A percentile compares a stretch with the other conserved stretches of the same genome.
Conservation (phyloP, 2,329 filamentous ascomycete genomes). For the Ceratocystis albifundus region DNA sequence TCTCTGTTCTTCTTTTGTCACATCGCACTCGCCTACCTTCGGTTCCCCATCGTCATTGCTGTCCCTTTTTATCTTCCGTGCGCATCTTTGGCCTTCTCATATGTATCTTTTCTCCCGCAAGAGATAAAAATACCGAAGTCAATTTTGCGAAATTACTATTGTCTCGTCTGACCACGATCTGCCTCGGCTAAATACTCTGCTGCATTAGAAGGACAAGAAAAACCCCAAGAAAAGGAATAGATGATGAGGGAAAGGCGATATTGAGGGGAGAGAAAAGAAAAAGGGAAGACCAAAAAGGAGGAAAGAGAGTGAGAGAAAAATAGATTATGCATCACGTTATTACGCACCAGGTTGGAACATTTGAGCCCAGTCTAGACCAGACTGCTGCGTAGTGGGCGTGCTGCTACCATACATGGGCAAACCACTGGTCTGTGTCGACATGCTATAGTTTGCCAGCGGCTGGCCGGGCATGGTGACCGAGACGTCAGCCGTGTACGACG, state of each 20-base stretch:
- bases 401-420: constrained; percentile 51
- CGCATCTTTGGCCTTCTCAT: background rate
- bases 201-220: constrained; percentile 13
- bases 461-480: constrained; percentile 53
- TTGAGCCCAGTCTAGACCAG: constrained; percentile 61
- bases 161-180: constrained; percentile 6
- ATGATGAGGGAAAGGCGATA: too few species aligned
- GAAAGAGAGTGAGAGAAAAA: constrained; percentile 26
- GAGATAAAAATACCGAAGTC: background rate
- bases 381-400: constrained; percentile 50
- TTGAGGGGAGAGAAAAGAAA: constrained; percentile 22
- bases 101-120: background rate
- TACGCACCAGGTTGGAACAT: constrained; percentile 67
- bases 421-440: constrained; percentile 45
- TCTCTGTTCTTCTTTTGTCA: background rate
- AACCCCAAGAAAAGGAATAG: background rate
- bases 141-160: background rate
- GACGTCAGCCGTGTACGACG: constrained; percentile 48
- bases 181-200: background rate
- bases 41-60: background rate
- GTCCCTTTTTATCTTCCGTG: background rate
- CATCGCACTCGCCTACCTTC: background rate
- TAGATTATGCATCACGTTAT: constrained; percentile 27
- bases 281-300: constrained; percentile 26
- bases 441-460: constrained; percentile 52